Evolutionary conservation across 257 asterid genomes (phyloP), one percentile per base, ranked within the genome.

Genomic region (Hygrophila difformis): DNA sequence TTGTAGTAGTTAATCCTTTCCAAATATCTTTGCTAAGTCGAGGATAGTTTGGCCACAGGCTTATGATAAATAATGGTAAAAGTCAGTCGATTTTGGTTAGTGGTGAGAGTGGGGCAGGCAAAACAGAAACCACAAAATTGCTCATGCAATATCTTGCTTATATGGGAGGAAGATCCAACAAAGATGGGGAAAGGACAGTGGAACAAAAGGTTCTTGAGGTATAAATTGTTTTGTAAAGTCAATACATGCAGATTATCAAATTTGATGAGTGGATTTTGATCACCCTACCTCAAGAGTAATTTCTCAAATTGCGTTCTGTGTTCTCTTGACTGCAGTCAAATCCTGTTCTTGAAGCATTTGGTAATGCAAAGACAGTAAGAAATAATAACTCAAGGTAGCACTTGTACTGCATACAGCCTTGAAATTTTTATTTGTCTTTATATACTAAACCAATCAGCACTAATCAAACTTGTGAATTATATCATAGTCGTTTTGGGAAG

Each of bases 41-140:
- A 59, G 66, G 68, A 6, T 55, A 63, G 50, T 64, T 53, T 63
- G 74, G 77, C 57, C 70, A 54, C 74, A 91, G 99, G 74, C 88
- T 86, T 65, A 91, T 91, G 99, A 86, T 86, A 53, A 80, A 82
- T 57, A 96, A 91, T 14, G 94, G 95, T 63, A 37, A 78, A 53
- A 86, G 95, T 64, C 99, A 91, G 81, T 68, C 99, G 28, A 91
- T 91, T 61, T 70, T 91, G 77, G 99, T 91, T 47, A 91, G 99
- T 46, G 99, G 99, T 41, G 99, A 91, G 82, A 91, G 99, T 69
- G 99, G 99, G 73, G 99, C 99, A 12, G 99, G 99, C 69, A 91
- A 91, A 78, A 91, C 99, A 36, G 99, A 91, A 76, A 91, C 95
- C 72, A 91, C 99, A 22, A 91, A 91, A 67, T 75, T 55, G 74